A percentile compares a stretch with the other conserved stretches of the same genome.
Evolutionary conservation across 768 basidiomycete species (phyloP).

Genomic region (Trametes cingulata): DNA sequence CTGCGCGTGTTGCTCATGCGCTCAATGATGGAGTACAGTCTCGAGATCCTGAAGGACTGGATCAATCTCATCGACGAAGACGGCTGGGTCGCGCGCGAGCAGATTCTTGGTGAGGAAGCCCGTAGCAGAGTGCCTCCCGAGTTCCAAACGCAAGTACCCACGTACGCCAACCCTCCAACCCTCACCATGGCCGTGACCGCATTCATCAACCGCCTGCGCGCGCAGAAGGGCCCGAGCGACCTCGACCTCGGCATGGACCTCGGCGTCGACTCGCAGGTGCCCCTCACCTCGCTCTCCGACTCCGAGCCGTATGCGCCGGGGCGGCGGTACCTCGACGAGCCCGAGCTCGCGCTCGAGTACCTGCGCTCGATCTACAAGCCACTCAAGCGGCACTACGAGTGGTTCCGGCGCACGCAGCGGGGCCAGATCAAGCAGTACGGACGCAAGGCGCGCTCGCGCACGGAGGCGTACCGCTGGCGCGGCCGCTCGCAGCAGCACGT

Average conservation of each 20-base stretch:
- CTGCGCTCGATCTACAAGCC: conserved; percentile 81
- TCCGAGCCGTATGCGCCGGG: conserved; percentile 18
- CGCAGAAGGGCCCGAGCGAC: conserved; percentile 48
- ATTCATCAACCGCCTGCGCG: conserved; percentile 75
- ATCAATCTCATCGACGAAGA: conserved; percentile 88
- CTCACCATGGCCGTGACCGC: conserved; percentile 91
- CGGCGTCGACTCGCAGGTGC: conserved; percentile 48
- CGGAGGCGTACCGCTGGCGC: conserved; percentile 93
- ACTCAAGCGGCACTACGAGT: conserved; percentile 89
- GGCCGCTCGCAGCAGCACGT: conserved; percentile 86
- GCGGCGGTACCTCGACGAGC: conserved; percentile 54
- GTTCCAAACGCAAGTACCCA: conserved; percentile 92
- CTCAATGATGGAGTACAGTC: conserved; percentile 41
- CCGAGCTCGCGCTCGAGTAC: conserved; percentile 62
- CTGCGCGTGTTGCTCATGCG: not conserved
- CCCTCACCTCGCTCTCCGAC: conserved; percentile 35
- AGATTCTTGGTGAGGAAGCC: conserved; percentile 95
- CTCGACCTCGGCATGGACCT: conserved; percentile 68
- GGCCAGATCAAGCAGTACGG: conserved; percentile 93
- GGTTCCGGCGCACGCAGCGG: conserved; percentile 93
- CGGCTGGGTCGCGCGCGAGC: conserved; percentile 95
- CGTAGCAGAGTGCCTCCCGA: conserved; percentile 89
- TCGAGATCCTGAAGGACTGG: conserved; percentile 91
- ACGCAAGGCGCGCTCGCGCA: conserved; percentile 78
- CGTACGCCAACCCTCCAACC: conserved; percentile 93